phyloP scores from a whole-genome alignment of 1,139 yeast genomes.

The Blastobotrys apis region DNA sequence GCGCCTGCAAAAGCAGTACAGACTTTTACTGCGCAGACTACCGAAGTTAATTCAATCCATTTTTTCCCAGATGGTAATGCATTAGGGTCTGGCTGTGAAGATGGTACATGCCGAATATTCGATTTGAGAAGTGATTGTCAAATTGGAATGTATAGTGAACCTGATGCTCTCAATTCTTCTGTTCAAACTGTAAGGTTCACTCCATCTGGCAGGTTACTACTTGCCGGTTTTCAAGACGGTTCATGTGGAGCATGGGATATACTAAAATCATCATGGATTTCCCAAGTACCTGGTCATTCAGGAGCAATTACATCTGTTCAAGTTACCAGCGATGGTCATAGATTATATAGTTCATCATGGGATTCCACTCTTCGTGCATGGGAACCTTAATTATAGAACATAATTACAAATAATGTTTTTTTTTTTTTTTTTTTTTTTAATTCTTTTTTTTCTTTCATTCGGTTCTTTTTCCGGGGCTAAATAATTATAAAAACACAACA shows the following conservation, averaged over 20 bases:
- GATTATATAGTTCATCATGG: constrained; percentile 37
- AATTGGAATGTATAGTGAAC: constrained; percentile 50
- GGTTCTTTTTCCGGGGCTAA: neutral
- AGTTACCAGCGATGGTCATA: constrained; percentile 67
- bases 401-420: no score
- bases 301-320: constrained; percentile 61
- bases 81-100: constrained; percentile 66
- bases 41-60: constrained; percentile 63
- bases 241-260: constrained; percentile 80
- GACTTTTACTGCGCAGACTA: constrained; percentile 53
- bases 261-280: constrained; percentile 60
- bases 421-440: neutral
- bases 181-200: constrained; percentile 72
- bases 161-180: constrained; percentile 23
- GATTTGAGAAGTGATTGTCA: constrained; percentile 79
- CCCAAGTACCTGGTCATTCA: constrained; percentile 55
- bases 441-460: neutral
- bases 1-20: constrained; percentile 67
- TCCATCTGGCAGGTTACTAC: constrained; percentile 68
- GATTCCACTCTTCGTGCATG: constrained; percentile 31
- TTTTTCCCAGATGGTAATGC: constrained; percentile 67
- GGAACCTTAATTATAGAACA: constrained; percentile 17
- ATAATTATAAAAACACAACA: neutral
- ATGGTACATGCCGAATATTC: constrained; percentile 65
- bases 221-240: constrained; percentile 70